Evolutionary conservation across 148 eudicot genomes (phyloP).

Genomic region (Rhododendron henanense): DNA sequence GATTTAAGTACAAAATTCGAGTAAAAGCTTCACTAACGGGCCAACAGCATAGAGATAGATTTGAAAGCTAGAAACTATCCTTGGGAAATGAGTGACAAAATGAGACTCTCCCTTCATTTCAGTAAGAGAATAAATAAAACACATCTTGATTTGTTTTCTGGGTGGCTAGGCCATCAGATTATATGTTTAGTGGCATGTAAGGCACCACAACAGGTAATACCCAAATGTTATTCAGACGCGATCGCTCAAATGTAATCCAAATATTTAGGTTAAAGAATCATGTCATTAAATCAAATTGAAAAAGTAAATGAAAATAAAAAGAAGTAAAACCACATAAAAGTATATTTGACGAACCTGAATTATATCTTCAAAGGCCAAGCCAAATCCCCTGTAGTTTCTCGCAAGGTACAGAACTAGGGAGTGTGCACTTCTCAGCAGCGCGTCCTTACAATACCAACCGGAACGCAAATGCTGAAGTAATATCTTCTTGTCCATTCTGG

Average conservation of each 20-base stretch:
- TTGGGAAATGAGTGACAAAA: not conserved
- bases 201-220: not conserved
- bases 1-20: not conserved
- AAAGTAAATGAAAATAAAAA: not conserved
- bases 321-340: not conserved
- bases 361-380: slow-evolving; percentile 69
- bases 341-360: slow-evolving; percentile 49
- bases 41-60: not conserved
- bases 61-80: not conserved
- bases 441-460: slow-evolving; percentile 83
- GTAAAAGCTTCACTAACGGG: not conserved
- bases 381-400: slow-evolving; percentile 62
- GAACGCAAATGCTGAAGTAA: slow-evolving; percentile 50
- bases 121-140: not conserved
- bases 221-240: not conserved
- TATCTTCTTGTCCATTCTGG: slow-evolving; percentile 56
- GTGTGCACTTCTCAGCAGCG: slow-evolving; percentile 68
- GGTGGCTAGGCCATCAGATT: not conserved
- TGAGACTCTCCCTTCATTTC: not conserved
- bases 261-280: not conserved
- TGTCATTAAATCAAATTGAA: not conserved
- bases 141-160: not conserved
- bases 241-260: not conserved
- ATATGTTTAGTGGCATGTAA: not conserved
- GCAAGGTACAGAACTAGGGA: slow-evolving; percentile 72